Evolutionary conservation across 306 rosid genomes (phyloP).

Genomic region (Begonia peltatifolia): DNA sequence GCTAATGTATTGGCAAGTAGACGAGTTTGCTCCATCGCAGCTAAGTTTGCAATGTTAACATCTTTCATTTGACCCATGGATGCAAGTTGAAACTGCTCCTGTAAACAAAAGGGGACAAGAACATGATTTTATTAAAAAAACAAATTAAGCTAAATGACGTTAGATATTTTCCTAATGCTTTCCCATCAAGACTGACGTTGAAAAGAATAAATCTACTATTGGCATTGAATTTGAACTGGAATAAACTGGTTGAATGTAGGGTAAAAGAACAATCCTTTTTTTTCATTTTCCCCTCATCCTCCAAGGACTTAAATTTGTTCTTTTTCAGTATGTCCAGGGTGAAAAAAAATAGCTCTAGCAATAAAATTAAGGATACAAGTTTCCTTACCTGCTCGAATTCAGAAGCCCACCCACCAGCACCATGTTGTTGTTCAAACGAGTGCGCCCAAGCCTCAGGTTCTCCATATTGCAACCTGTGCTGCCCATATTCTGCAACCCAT

Average conservation of each 20-base stretch:
- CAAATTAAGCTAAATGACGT: no score
- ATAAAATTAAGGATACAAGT: background rate
- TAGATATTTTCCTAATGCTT: no score
- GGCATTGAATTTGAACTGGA: no score
- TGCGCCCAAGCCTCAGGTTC: slow-evolving; percentile 73
- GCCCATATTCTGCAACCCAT: slow-evolving; percentile 75
- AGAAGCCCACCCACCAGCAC: slow-evolving; percentile 85
- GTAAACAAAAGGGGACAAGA: background rate
- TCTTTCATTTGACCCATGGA: slow-evolving; percentile 57
- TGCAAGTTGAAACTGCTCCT: slow-evolving; percentile 64
- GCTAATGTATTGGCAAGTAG: slow-evolving; percentile 90
- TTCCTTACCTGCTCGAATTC: slow-evolving; percentile 76
- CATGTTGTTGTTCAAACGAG: slow-evolving; percentile 78
- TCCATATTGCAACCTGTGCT: slow-evolving; percentile 37
- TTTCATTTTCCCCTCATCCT: no score
- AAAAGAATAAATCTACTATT: no score
- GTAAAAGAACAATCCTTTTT: no score
- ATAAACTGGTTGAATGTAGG: no score
- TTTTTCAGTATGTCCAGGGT: no score
- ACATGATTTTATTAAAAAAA: no score
- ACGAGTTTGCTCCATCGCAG: slow-evolving; percentile 93
- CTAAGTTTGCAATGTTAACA: slow-evolving; percentile 45
- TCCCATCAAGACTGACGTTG: no score
- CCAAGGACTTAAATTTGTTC: no score
- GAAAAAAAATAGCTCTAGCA: no score